Base-by-base conservation (phyloP, 2,329 filamentous ascomycete genomes). In the Beauveria rudraprayagi region DNA sequence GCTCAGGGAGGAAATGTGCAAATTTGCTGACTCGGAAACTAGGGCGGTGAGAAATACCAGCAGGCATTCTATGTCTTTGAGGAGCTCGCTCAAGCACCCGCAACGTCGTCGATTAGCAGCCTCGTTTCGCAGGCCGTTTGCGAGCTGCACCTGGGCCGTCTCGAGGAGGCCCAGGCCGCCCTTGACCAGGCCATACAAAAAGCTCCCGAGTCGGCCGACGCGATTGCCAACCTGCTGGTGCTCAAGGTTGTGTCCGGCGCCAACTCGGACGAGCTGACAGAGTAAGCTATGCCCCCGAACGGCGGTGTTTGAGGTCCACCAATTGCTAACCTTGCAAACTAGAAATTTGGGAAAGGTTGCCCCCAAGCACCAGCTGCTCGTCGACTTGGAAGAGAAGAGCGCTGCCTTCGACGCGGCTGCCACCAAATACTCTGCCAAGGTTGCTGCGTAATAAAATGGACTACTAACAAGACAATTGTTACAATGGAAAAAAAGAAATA, bases 41-140 rank as follows among this genome's bases (percentile, higher is more conserved):
- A 96, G 89, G 93, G 93, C 70, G 92, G 92, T 67, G 92, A 96
- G 68, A 94, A 91, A 73, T 97, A 97, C 76, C 94, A 97, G 71
- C 90, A 94, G 71, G 88, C 93, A 19, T 97, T 96, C 76, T 97
- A 99, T 80, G 93, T 97, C 63, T 97, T 91, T 70, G 93, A 97
- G 76, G 94, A 99, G 75, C 84, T 97, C 54, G 93, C 94, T 5
- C 91, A 96, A 71, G 88, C 90, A 30, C 88, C 92, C 2, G 86
- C 90, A 37, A 92, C 90, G 19, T 87, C 91, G 54, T 90, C 90
- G 17, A 81, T 87, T 57, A 81, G 87, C 66, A 89, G 85, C 19
- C 83, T 97, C 60, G 85, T 96, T 63, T 88, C 91, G 22, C 94
- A 97, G 77, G 93, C 92, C 28, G 86, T 97, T 28, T 89, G 91